Evolutionary conservation across 208 protist species (phyloP), one percentile per base, ranked within the genome.

Genomic region (Trypanosoma rangeli): DNA sequence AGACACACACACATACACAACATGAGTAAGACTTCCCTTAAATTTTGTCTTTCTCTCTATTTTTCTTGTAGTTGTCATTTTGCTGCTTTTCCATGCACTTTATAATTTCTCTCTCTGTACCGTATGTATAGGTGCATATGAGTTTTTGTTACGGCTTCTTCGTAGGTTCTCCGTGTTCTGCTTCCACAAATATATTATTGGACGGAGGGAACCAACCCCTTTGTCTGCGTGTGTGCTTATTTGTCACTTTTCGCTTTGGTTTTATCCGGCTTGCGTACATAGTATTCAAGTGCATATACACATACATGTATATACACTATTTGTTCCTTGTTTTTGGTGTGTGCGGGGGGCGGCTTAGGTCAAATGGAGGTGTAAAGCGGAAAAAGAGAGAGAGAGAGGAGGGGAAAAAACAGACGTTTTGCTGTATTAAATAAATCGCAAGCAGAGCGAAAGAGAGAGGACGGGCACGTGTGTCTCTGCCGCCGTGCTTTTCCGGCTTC

Each of bases 1-100:
- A 64, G 22, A 64, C 12, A 64, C 37, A 50, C 12, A 64, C 24
- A 64, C 4, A 18, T 9, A 53, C 49, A 53, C 18, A 24, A 46
- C 12, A 46, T 46, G 5, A 46, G 42, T 46, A 5, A 46, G 42
- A 46, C 42, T 46, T 10, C 42, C 42, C 8, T 5, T 46, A 46
- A 46, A 46, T 46, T 16, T 15, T 5, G 8, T 20, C 5, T 10
- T 1, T 46, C 42, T 46, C 15, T 46, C 42, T 46, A 46, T 46
- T 46, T 3, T 46, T 46, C 1, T 46, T 46, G 33, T 37, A 37
- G 33, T 7, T 37, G 33, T 37, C 33, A 37, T 37, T 37, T 37
- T 37, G 33, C 33, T 37, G 33, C 33, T 37, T 7, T 7, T 7
- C 7, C 7, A 37, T 37, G 33, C 33, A 7, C 33, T 26, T 26